These are phyloP conservation scores for Candida dajiaensis DNA, from an alignment of 805 yeast species.

Conservation along the genomic window DNA sequence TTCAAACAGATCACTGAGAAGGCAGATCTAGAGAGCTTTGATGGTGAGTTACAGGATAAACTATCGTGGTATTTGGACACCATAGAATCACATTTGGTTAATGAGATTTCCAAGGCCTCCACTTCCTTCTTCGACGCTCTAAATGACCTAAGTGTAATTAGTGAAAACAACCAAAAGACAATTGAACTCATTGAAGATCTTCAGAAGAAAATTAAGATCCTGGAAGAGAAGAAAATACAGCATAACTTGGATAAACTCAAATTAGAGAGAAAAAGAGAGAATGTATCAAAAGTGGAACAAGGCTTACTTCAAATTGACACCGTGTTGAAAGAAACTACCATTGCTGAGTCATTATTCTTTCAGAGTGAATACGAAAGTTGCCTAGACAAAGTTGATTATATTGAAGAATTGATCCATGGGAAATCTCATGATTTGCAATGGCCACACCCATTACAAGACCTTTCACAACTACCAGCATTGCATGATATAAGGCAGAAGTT, in stretches of 20 bases:
- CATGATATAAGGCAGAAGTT: conserved; percentile 43
- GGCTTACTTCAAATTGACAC: conserved; percentile 45
- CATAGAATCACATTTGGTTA: conserved; percentile 74
- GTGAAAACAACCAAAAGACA: conserved; percentile 46
- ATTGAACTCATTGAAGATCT: conserved; percentile 42
- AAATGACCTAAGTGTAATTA: conserved; percentile 66
- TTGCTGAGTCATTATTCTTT: conserved; percentile 41
- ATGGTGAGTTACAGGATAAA: conserved; percentile 66
- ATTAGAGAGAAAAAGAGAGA: conserved; percentile 45
- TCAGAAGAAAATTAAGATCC: conserved; percentile 34
- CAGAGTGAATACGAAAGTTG: conserved; percentile 46
- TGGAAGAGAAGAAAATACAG: conserved; percentile 45
- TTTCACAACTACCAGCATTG: conserved; percentile 27
- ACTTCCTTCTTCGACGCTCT: conserved; percentile 80
- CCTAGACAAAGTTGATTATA: conserved; percentile 49
- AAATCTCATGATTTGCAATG: conserved; percentile 32
- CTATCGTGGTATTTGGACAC: conserved; percentile 78
- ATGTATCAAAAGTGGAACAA: conserved; percentile 59
- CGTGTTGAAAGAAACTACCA: conserved; percentile 39
- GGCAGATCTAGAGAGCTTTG: conserved; percentile 41
- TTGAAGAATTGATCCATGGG: conserved; percentile 57
- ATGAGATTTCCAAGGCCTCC: conserved; percentile 81
- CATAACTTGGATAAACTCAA: conserved; percentile 46
- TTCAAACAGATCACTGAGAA: conserved; percentile 70
- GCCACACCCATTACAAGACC: conserved; percentile 32